Conservation (phyloP, 2,329 filamentous ascomycete genomes). For the Aspergillus quadricinctus region DNA sequence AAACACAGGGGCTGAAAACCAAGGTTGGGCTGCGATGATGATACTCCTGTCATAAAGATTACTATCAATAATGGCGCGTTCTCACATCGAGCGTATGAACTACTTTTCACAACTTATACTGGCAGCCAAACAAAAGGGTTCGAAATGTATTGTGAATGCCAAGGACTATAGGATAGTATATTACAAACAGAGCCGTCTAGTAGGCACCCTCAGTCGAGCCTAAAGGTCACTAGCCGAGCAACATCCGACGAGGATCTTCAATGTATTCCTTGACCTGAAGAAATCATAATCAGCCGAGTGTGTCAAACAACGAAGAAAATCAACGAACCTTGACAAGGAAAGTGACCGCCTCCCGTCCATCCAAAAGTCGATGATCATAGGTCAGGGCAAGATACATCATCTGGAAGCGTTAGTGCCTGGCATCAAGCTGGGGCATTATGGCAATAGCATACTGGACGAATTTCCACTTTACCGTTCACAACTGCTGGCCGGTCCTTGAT, state of each 20-base stretch:
- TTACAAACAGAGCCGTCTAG: neutral
- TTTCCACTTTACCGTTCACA: constrained; percentile 89
- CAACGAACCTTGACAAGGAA: constrained; percentile 75
- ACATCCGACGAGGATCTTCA: constrained; percentile 90
- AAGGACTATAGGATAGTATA: neutral
- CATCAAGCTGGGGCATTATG: neutral
- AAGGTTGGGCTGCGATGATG: constrained; percentile 19
- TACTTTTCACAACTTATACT: neutral
- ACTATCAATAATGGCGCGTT: neutral
- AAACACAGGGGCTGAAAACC: constrained; percentile 35
- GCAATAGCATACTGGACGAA: constrained; percentile 62
- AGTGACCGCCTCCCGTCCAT: constrained; percentile 91
- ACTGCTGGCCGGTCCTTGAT: constrained; percentile 92
- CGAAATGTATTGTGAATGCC: neutral
- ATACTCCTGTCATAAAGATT: neutral
- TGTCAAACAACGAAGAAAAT: neutral
- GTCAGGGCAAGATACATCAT: constrained; percentile 99
- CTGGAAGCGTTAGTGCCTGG: constrained; percentile 27
- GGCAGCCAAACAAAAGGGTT: neutral
- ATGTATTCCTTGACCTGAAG: constrained; percentile 82
- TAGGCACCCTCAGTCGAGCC: neutral
- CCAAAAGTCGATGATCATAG: constrained; percentile 93
- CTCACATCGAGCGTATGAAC: neutral
- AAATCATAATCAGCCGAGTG: constrained; percentile 7
- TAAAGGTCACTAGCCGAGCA: constrained; percentile 48